phyloP scores from a whole-genome alignment of 2,329 filamentous ascomycete species.

The Arthrobotrys iridis region DNA sequence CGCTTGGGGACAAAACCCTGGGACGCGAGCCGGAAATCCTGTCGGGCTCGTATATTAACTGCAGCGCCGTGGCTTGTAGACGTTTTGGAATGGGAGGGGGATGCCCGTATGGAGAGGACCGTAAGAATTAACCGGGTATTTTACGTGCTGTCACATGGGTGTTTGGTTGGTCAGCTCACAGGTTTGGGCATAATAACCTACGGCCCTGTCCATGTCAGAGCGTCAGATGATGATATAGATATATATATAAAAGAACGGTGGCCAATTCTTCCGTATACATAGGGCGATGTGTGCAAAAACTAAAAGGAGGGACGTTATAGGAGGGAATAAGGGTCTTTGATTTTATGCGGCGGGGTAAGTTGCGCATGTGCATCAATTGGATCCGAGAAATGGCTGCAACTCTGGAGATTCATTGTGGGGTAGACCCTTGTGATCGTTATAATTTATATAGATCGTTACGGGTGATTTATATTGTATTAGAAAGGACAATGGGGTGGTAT shows the following conservation, averaged over 20 bases:
- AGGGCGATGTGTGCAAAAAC: not conserved
- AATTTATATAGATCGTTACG: slow-evolving; percentile 25
- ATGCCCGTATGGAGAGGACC: not conserved
- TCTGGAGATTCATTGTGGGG: slow-evolving; percentile 47
- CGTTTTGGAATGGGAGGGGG: not conserved
- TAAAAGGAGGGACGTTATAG: not conserved
- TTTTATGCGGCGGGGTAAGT: slow-evolving; percentile 44
- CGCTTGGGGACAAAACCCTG: slow-evolving; percentile 33
- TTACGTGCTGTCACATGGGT: slow-evolving; percentile 26
- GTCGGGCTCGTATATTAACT: slow-evolving; percentile 18
- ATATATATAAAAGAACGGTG: slow-evolving; percentile 32
- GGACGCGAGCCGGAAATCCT: not conserved
- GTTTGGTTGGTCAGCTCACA: slow-evolving; percentile 7
- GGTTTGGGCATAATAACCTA: not conserved
- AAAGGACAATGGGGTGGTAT: slow-evolving; percentile 3
- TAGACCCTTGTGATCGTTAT: slow-evolving; percentile 38
- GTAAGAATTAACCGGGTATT: slow-evolving; percentile 39
- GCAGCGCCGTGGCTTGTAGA: slow-evolving; percentile 8
- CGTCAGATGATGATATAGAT: slow-evolving; percentile 50
- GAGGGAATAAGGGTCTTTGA: slow-evolving; percentile 7
- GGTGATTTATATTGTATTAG: slow-evolving; percentile 23
- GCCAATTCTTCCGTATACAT: slow-evolving; percentile 44
- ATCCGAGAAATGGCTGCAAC: slow-evolving; percentile 48
- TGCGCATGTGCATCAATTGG: slow-evolving; percentile 47
- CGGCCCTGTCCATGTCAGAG: slow-evolving; percentile 38